Base-by-base conservation (phyloP, 164 flowering plant species). In the Magnolia kwangsiensis region DNA sequence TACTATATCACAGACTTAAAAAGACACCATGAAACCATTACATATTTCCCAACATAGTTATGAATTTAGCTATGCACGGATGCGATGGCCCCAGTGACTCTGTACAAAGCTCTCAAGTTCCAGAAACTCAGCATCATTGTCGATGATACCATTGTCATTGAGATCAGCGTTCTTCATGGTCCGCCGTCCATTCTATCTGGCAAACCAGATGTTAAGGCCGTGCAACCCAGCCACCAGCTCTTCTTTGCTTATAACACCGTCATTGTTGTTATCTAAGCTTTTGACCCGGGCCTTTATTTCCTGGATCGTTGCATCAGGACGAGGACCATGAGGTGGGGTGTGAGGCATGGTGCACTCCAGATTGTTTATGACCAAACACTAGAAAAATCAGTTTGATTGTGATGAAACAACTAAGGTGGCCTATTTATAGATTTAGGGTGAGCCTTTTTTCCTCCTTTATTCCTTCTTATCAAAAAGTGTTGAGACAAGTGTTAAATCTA, bases 101-200 rank as follows among this genome's bases (percentile, higher is more conserved):
- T 68, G 71, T 29, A 37, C 71, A 37, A 24, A 31, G 8, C 29
- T 37, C 2, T 11, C 31, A 7, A 68, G 50, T 37, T 68, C 19
- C 50, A 13, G 11, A 16, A 68, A 68, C 50, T 68, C 71, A 14
- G 9, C n/a, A 68, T 29, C 71, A 1, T 20, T 68, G 50, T 68
- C 71, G 37, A 68, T 68, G 51, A 68, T 13, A 18, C 71, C 71
- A 50, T 68, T 68, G n/a, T 18, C 50, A 45, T 68, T 31, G 19
- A 13, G 8, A 45, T 68, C 71, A 16, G 71, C 71, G 1, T 14
- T 37, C 16, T 29, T 37, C 71, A 68, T 18, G 20, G 71, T 19
- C 11, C 16, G 71, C 71, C 31, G 27, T 8, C n/a, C 45, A n/a
- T 18, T 68, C n/a, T 8, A 29, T 4, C n/a, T 4, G 50, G 71